Percentiles rank a stretch among this genome's conserved stretches.
phyloP scores from a whole-genome alignment of 1,284 basidiomycete species.

The Tilletia caries region DNA sequence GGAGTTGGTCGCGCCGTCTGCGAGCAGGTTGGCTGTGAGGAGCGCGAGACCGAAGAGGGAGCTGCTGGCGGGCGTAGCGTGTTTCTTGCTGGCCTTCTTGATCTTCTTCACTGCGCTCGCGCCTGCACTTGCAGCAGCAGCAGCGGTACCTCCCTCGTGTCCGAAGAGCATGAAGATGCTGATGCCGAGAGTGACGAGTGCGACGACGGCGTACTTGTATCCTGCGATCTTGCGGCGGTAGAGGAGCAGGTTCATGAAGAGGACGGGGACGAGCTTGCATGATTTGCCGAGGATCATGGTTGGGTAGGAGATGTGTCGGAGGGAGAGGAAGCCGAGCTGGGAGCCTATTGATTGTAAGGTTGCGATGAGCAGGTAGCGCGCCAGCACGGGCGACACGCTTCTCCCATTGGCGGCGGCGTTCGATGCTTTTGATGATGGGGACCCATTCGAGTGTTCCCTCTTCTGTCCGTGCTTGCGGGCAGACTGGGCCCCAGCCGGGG shows the following conservation, averaged over 20 bases:
- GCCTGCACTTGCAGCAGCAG: constrained; percentile 60
- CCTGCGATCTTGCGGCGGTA: constrained; percentile 51
- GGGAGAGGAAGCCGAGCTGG: constrained; percentile 89
- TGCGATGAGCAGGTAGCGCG: constrained; percentile 55
- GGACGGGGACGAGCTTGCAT: constrained; percentile 94
- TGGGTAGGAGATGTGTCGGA: constrained; percentile 94
- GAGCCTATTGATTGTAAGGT: constrained; percentile 84
- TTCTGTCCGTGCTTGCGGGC: constrained; percentile 9
- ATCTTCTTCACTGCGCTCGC: constrained; percentile 52
- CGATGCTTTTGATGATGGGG: neutral
- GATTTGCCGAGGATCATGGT: constrained; percentile 98
- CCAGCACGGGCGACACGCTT: constrained; percentile 63
- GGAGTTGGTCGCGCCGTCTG: constrained; percentile 94
- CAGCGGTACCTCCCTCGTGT: constrained; percentile 55
- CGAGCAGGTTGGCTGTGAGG: constrained; percentile 76
- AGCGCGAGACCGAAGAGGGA: constrained; percentile 60
- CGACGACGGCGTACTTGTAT: constrained; percentile 53
- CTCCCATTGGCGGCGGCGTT: neutral
- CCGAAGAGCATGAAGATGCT: constrained; percentile 82
- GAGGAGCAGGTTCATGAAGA: constrained; percentile 80
- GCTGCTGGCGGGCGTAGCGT: constrained; percentile 23
- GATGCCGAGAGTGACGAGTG: constrained; percentile 80
- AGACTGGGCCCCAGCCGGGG: constrained; percentile 24
- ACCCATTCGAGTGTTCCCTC: neutral
- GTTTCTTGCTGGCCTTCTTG: constrained; percentile 33